Percentiles rank a stretch among this genome's conserved stretches.
These are phyloP conservation scores for Blastobotrys apis DNA, from an alignment of 1,139 yeast species.

Conservation along the genomic window DNA sequence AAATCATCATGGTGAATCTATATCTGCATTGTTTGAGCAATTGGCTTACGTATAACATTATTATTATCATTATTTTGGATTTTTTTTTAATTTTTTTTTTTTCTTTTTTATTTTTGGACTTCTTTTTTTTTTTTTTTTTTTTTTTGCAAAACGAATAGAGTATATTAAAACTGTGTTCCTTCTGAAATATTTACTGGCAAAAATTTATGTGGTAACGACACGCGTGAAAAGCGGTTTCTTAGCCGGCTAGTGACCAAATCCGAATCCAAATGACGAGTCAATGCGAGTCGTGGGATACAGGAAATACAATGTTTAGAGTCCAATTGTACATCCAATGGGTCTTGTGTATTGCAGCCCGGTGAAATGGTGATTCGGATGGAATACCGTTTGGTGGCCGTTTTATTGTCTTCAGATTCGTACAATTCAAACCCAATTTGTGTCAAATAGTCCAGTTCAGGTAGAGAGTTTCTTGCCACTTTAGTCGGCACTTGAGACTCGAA, in stretches of 20 bases:
- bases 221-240: conserved; percentile 78
- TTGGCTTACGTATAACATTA: conserved; percentile 36
- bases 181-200: conserved; percentile 36
- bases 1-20: conserved; percentile 96
- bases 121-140: conserved; percentile 11
- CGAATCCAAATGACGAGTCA: conserved; percentile 91
- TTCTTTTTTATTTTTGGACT: conserved; percentile 5
- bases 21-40: conserved; percentile 86
- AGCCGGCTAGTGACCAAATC: conserved; percentile 82
- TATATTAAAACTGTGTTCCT: no score
- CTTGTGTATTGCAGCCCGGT: conserved; percentile 98
- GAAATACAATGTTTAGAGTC: conserved; percentile 97
- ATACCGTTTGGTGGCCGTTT: conserved; percentile 69
- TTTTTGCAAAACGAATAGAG: conserved; percentile 2
- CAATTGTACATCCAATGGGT: conserved; percentile 92
- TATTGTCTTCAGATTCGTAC: conserved; percentile 63
- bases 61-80: not conserved
- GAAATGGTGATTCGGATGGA: conserved; percentile 84
- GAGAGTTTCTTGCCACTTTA: conserved; percentile 87
- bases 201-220: conserved; percentile 69
- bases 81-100: conserved; percentile 3
- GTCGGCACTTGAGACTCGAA: conserved; percentile 94
- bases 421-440: conserved; percentile 94
- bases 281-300: conserved; percentile 83
- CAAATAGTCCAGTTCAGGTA: conserved; percentile 92